phyloP scores from a whole-genome alignment of 139 green algal genomes.

The Micractinium conductrix region DNA sequence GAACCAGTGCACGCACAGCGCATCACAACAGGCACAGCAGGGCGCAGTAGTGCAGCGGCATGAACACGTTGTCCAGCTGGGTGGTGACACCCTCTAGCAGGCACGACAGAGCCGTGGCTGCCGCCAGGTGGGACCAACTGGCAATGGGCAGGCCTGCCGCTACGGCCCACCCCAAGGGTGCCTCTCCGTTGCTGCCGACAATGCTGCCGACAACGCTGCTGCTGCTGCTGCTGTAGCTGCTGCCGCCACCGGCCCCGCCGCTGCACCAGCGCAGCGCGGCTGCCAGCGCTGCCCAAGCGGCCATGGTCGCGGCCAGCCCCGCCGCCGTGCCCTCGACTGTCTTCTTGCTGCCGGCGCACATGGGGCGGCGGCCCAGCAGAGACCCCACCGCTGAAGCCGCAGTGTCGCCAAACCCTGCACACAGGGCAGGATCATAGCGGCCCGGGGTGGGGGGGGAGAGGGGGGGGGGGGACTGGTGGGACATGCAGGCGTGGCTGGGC shows the following conservation, averaged over 20 bases:
- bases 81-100: conserved; percentile 77
- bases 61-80: conserved; percentile 87
- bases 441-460: background rate
- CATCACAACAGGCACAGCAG: conserved; percentile 47
- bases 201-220: too few relatives aligned
- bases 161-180: too few relatives aligned
- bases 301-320: conserved; percentile 56
- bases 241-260: background rate
- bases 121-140: conserved; percentile 40
- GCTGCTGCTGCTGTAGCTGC: background rate
- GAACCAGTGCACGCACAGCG: background rate
- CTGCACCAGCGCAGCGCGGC: conserved; percentile 24
- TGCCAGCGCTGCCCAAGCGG: conserved; percentile 50
- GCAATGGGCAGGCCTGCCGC: background rate
- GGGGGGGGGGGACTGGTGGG: background rate
- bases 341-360: conserved; percentile 63
- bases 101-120: conserved; percentile 56
- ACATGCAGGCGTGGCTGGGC: background rate
- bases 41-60: conserved; percentile 67
- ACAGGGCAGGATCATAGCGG: background rate
- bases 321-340: conserved; percentile 77
- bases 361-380: conserved; percentile 38
- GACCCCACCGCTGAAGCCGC: conserved; percentile 64
- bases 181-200: too few relatives aligned
- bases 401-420: conserved; percentile 51